phyloP scores from a whole-genome alignment of 2,329 filamentous ascomycete species.

The Aspergillus nomiae region DNA sequence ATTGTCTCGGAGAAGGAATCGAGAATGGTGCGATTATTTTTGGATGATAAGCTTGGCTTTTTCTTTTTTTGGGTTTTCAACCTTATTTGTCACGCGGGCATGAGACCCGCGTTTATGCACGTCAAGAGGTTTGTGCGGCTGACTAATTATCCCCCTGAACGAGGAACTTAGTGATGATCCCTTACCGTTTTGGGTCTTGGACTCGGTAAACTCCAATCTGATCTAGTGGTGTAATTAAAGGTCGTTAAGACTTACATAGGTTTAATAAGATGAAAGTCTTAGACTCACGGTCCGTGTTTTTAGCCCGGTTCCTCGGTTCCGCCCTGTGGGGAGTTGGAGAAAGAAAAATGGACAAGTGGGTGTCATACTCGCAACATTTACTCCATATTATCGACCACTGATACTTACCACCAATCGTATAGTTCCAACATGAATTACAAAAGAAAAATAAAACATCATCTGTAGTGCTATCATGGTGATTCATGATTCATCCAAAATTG shows the following conservation, averaged over 20 bases:
- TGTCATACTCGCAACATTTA: neutral
- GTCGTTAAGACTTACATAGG: neutral
- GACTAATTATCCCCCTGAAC: neutral
- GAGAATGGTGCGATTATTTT: neutral
- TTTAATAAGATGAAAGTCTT: neutral
- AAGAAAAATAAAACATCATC: neutral
- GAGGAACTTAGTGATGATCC: too few species aligned
- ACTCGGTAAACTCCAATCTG: neutral
- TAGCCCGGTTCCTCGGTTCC: neutral
- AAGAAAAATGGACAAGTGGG: neutral
- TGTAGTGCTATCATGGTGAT: neutral
- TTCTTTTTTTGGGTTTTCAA: neutral
- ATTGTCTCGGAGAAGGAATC: neutral
- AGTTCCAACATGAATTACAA: too few species aligned
- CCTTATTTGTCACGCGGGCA: neutral
- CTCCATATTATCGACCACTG: too few species aligned
- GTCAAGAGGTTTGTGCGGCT: neutral
- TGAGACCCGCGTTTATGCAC: neutral
- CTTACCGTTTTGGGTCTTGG: neutral
- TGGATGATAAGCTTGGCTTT: neutral
- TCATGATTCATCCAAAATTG: neutral
- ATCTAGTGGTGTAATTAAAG: neutral
- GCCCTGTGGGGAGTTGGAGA: neutral
- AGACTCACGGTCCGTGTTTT: neutral
- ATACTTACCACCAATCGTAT: too few species aligned